Evolutionary conservation across 83 land plant species (phyloP), one percentile per base, ranked within the genome.

Genomic region (Thuja plicata): DNA sequence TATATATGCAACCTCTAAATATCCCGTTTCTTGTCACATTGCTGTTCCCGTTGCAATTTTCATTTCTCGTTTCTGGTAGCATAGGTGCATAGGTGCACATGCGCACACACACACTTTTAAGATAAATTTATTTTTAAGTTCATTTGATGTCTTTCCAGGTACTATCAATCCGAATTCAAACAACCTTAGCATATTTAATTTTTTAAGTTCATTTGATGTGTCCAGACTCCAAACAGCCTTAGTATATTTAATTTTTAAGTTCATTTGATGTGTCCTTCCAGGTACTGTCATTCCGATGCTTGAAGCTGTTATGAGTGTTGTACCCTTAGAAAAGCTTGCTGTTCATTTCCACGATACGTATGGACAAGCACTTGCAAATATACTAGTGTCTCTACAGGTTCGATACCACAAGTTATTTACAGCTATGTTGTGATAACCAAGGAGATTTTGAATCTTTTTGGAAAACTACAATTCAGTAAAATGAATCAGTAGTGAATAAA

Each of bases 311-410:
- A 96, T 94, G 99, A 93, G 92, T 43, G 96, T 92, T 74, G 97
- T 98, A 73, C 99, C 99, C 50, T 92, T 88, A 37, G 96, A 97
- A 82, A 95, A 94, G 88, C 91, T 98, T 40, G 99, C 99, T 21
- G 99, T 98, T 37, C 99, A 98, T 92, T 96, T 98, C 89, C 99
- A 98, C 89, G 99, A 98, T 91, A 97, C 99, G 0, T 98, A 98
- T 91, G 99, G 99, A 6, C 99, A 98, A 89, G 93, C 99, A 84
- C 95, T 98, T 74, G 89, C 97, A 71, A 98, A 98, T 88, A 97
- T 98, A 86, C 89, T 97, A 41, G 90, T 95, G 21, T 94, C 99
- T 12, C 93, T 98, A 88, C 99, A 98, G 90, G 99, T 98, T 91
- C 80, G 92, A 2, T 40, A n/a, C 37, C 82, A 57, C 40, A n/a